These are phyloP conservation scores for Russula lepida DNA, from an alignment of 768 basidiomycete species.

Conservation along the genomic window DNA sequence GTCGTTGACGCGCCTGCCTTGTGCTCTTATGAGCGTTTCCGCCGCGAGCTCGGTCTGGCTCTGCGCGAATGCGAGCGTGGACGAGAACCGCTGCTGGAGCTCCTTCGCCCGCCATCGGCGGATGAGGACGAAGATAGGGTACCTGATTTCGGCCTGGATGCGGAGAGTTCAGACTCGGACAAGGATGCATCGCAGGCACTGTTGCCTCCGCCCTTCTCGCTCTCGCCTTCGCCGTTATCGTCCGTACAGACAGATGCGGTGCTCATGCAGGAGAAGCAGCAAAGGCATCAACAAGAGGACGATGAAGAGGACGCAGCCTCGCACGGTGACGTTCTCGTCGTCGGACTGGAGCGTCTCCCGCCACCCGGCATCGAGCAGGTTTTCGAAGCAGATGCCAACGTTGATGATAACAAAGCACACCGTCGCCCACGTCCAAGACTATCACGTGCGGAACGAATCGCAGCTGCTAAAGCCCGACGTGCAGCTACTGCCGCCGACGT, in stretches of 20 bases:
- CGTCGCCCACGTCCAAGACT: conserved; percentile 58
- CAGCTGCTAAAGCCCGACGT: conserved; percentile 45
- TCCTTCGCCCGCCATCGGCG: conserved; percentile 42
- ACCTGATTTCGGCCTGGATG: conserved; percentile 42
- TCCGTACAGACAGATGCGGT: conserved; percentile 23
- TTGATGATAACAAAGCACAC: conserved; percentile 5
- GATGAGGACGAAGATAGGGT: conserved; percentile 42
- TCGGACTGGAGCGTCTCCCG: conserved; percentile 48
- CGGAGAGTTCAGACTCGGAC: conserved; percentile 47
- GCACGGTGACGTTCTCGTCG: conserved; percentile 41
- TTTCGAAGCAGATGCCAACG: conserved; percentile 60
- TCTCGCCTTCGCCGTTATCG: neutral
- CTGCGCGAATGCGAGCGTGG: conserved; percentile 79
- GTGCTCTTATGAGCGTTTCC: conserved; percentile 64
- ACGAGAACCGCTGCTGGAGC: conserved; percentile 49
- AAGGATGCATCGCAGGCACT: conserved; percentile 30
- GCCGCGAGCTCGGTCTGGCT: conserved; percentile 69
- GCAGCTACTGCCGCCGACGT: conserved; percentile 25
- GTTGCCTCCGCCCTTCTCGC: conserved; percentile 2
- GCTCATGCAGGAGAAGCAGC: conserved; percentile 22
- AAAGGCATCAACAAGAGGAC: neutral
- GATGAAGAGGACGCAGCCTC: conserved; percentile 24
- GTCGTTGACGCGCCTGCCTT: conserved; percentile 37
- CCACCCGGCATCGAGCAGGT: conserved; percentile 71
- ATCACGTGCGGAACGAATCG: conserved; percentile 68